Percentiles rank a stretch among this genome's conserved stretches.
phyloP scores from a whole-genome alignment of 2,329 filamentous ascomycete genomes.

The Rutstroemia sp. region DNA sequence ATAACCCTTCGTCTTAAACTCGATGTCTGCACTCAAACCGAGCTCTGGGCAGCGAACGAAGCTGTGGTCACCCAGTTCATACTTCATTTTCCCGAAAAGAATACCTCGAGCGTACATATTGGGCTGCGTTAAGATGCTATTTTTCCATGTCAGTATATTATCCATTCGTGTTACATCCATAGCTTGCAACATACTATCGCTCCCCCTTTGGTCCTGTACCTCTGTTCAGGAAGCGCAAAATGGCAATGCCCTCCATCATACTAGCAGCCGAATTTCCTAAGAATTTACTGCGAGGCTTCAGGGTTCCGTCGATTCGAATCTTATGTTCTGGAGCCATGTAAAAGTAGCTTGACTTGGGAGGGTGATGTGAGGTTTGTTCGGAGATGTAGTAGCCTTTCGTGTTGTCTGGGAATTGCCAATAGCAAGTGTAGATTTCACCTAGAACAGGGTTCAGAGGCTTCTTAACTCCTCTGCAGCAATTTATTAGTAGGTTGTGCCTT shows the following conservation, averaged over 20 bases:
- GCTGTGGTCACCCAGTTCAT: conserved; percentile 94
- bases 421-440: conserved; percentile 89
- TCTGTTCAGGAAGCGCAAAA: conserved; percentile 74
- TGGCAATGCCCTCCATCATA: conserved; percentile 94
- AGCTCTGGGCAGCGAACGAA: conserved; percentile 86
- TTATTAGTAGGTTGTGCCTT: neutral
- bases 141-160: neutral
- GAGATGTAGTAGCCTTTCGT: conserved; percentile 92
- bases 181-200: conserved; percentile 48
- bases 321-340: conserved; percentile 93
- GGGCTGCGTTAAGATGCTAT: conserved; percentile 74
- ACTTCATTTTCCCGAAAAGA: conserved; percentile 98
- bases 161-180: neutral
- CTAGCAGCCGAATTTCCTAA: conserved; percentile 95
- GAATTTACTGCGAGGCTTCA: conserved; percentile 93
- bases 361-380: conserved; percentile 96
- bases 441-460: conserved; percentile 96
- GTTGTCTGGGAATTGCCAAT: conserved; percentile 83
- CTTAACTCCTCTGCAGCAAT: conserved; percentile 71
- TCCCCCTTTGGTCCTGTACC: conserved; percentile 64
- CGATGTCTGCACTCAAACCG: conserved; percentile 79
- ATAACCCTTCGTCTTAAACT: conserved; percentile 98
- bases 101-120: conserved; percentile 99
- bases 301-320: conserved; percentile 89
- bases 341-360: conserved; percentile 98